Evolutionary conservation across 192 early-diverging fungal genomes (phyloP), one percentile per base, ranked within the genome.

Genomic region (Backusella westeae): DNA sequence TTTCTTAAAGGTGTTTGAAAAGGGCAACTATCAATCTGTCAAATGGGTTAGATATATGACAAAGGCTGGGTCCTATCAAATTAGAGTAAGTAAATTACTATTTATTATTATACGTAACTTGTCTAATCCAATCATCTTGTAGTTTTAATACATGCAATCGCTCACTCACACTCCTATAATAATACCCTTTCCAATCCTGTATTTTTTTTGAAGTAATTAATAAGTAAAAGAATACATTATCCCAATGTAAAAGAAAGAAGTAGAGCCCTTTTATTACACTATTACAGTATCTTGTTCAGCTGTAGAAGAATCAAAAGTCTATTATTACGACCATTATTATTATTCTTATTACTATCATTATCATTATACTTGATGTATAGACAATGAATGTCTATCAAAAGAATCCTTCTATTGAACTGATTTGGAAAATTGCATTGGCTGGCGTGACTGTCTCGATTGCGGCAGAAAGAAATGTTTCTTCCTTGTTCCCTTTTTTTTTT

Each of bases 31-130:
- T 82, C 91, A 96, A 77, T 94, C 93, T 81, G 96, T 99, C 59
- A 99, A 99, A 86, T 99, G 98, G 98, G 98, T 99, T 12, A 89
- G 98, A 46, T 99, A 99, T 84, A 94, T 97, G 94, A 97, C 98
- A 49, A 96, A 97, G 77, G 96, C 97, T 4, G 95, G 94, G 41
- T 71, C 69, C 69, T 71, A 71, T 38, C 69, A 71, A 39, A 71
- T 71, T 44, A 71, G 69, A 71, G 69, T 71, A 71, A 71, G 69
- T 71, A 7, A 21, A 56, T 56, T 10, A 26, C 10, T 10, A 56
- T 23, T 21, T 4, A 21, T 23, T 26, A 10, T 56, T 21, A 21
- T 8, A 21, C 23, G 8, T 9, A 56, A 0, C n/a, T 56, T n/a
- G n/a, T 21, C 53, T 56, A 56, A 56, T 56, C 3, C 8, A 9